Evolutionary conservation across 2,329 filamentous ascomycete species (phyloP), one percentile per base, ranked within the genome.

Genomic region (Didymosphaeria variabile): DNA sequence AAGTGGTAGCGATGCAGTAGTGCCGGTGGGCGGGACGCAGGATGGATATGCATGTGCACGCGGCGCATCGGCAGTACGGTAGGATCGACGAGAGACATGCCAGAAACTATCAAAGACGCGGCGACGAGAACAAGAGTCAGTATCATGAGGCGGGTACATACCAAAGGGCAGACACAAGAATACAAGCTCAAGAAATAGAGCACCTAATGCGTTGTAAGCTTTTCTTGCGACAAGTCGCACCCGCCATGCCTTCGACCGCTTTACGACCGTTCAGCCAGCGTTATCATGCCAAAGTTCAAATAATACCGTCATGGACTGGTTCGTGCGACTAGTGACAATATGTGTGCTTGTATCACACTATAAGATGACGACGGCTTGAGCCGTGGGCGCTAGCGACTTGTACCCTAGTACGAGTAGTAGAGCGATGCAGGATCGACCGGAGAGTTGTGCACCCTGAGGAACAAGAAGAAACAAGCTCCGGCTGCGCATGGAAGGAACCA

Each of bases 1-100:
- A n/a, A 29, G 36, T 19, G 40, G 56, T 46, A 50, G 40, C 57
- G 54, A 57, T 59, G 60, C 55, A 61, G 61, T 38, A 44, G 58
- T 40, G 57, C 51, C 19, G 58, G 57, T 50, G 52, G 52, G 52
- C 57, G 55, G 51, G 53, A 50, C 40, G 61, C 61, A 63, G 50
- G 55, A 62, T 34, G 51, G 32, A 53, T 53, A 44, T 53, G 51
- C 36, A 44, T 54, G 55, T 32, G 50, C 44, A 50, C 58, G 62
- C 58, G 60, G 64, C 50, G 59, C 36, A 51, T 58, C 42, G 51
- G 51, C 57, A 55, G 15, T n/a, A 38, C 15, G 50, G 50, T n/a
- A 40, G 21, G 50, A 53, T 32, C 52, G 38, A 44, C 52, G 29
- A 29, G 21, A 54, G 13, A 55, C 29, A 55, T 32, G 19, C 38